Conservation (phyloP, 768 basidiomycete species). For the Stropharia rugosoannulata region DNA sequence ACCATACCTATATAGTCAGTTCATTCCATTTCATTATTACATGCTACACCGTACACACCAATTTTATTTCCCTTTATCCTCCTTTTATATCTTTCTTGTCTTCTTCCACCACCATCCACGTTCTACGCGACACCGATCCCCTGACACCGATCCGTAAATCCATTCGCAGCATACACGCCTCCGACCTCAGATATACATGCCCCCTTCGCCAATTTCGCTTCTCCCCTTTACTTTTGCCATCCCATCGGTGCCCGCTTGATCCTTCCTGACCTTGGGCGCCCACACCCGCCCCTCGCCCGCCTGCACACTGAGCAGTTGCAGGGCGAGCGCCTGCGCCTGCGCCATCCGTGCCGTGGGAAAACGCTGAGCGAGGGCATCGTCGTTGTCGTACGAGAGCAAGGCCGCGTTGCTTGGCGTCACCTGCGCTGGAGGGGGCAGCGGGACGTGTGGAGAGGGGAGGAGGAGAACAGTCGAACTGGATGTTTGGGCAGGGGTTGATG, state of each 20-base stretch:
- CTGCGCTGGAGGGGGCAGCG: constrained; percentile 37
- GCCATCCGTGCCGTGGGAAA: constrained; percentile 37
- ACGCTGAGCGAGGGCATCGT: constrained; percentile 22
- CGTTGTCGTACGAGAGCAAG: constrained; percentile 14
- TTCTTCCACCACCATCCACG: too few species aligned
- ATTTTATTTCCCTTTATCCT: background rate
- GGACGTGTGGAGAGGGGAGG: constrained; percentile 46
- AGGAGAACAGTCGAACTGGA: constrained; percentile 34
- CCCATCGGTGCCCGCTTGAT: background rate
- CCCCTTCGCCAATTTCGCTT: constrained; percentile 42
- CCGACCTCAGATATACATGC: constrained; percentile 17
- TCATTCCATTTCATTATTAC: too few species aligned
- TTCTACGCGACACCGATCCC: background rate
- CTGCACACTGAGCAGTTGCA: constrained; percentile 30
- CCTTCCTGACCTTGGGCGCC: background rate
- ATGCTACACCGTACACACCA: too few species aligned
- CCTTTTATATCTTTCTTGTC: too few species aligned
- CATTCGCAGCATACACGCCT: background rate
- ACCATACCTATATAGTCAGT: too few species aligned
- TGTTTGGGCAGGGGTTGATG: constrained; percentile 7
- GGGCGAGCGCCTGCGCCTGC: constrained; percentile 34
- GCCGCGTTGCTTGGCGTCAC: constrained; percentile 33
- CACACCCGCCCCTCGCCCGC: constrained; percentile 15
- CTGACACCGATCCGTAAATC: background rate
- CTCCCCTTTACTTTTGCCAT: constrained; percentile 8